Percentiles rank a stretch among this genome's conserved stretches.
Conservation (phyloP, 176 grass and related monocot genomes). For the Paspalum vaginatum region DNA sequence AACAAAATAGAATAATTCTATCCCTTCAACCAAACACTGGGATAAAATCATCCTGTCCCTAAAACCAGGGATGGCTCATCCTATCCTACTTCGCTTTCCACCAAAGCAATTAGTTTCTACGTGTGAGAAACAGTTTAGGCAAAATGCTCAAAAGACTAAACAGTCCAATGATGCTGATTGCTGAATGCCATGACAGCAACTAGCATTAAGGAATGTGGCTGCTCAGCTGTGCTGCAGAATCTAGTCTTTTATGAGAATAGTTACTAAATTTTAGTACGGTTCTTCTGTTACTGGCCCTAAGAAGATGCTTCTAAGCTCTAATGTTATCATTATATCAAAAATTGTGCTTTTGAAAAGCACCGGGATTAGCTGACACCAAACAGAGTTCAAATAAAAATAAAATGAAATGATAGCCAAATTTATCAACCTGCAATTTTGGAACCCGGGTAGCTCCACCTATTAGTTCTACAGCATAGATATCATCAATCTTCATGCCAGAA, state of each 20-base stretch:
- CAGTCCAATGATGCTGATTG: not conserved
- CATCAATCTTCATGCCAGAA: conserved; percentile 85
- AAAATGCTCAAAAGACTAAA: conserved; percentile 4
- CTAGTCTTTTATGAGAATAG: not conserved
- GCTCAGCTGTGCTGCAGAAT: not conserved
- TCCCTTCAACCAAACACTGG: too few species aligned
- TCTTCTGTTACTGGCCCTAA: not conserved
- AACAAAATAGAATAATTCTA: too few species aligned
- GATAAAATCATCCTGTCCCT: too few species aligned
- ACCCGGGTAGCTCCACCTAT: conserved; percentile 97
- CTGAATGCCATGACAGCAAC: not conserved
- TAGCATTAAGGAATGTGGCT: not conserved
- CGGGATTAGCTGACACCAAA: not conserved
- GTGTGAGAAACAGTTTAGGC: not conserved
- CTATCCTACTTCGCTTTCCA: not conserved
- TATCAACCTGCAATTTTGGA: conserved; percentile 88
- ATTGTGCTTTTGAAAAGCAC: not conserved
- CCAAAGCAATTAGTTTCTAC: not conserved
- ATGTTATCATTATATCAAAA: not conserved
- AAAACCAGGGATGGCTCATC: too few species aligned
- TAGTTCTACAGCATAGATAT: conserved; percentile 93
- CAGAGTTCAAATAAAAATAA: not conserved
- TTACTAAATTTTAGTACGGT: not conserved
- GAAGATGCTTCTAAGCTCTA: not conserved
- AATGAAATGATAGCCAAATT: conserved; percentile 19